Conservation (phyloP, 2,329 filamentous ascomycete genomes). For the Capronia epimyces region DNA sequence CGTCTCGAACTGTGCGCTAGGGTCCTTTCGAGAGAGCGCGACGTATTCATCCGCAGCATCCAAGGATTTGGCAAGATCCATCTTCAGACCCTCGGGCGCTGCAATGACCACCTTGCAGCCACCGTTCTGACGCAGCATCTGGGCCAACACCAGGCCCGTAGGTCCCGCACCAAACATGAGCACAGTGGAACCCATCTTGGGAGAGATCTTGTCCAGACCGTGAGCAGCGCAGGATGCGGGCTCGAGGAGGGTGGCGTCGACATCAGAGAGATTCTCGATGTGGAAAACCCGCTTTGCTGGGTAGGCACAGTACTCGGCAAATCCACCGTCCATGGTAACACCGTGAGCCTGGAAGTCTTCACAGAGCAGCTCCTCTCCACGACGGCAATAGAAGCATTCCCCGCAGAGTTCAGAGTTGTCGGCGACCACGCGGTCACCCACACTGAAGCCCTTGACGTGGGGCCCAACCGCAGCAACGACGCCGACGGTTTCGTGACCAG, state of each 20-base stretch:
- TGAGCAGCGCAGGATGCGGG: constrained; percentile 67
- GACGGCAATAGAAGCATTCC: constrained; percentile 68
- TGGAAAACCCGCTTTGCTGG: constrained; percentile 56
- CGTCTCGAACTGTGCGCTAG: constrained; percentile 55
- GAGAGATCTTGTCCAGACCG: constrained; percentile 47
- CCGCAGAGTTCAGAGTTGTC: constrained; percentile 57
- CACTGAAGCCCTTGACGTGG: constrained; percentile 54
- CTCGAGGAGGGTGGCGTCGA: constrained; percentile 66
- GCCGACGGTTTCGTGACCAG: constrained; percentile 63
- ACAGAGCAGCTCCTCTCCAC: constrained; percentile 62
- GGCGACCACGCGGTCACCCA: constrained; percentile 60
- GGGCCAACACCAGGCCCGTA: constrained; percentile 60
- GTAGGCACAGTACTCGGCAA: constrained; percentile 60
- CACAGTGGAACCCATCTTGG: constrained; percentile 58
- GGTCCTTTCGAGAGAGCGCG: constrained; percentile 45
- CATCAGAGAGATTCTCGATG: constrained; percentile 59
- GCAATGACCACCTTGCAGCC: constrained; percentile 65
- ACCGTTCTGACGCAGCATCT: constrained; percentile 60
- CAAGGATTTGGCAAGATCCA: constrained; percentile 57
- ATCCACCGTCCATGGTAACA: constrained; percentile 59
- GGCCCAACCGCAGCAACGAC: constrained; percentile 55
- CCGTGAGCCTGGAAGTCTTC: constrained; percentile 63
- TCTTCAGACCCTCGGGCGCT: constrained; percentile 64
- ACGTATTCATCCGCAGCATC: constrained; percentile 47
- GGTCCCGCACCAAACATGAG: constrained; percentile 63